Conservation (phyloP, 345 rosid genomes). For the Boechera stricta region DNA sequence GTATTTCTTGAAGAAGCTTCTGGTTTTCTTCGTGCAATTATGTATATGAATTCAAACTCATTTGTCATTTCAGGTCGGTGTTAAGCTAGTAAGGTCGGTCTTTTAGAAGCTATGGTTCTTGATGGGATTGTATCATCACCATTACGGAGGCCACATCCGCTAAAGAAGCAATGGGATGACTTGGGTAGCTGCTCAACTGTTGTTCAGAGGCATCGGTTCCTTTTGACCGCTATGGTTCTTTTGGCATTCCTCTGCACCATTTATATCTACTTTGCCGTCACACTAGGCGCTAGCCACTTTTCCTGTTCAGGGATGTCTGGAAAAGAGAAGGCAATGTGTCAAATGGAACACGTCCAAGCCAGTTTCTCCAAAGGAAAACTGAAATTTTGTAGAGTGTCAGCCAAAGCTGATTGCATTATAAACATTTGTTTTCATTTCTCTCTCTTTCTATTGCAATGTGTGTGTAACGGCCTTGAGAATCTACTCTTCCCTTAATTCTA, state of each 20-base stretch:
- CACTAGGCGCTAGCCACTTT: conserved; percentile 61
- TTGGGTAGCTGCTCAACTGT: conserved; percentile 81
- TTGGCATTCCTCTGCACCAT: conserved; percentile 81
- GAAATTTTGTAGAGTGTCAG: conserved; percentile 51
- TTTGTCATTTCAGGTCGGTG: conserved; percentile 36
- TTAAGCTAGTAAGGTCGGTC: background rate
- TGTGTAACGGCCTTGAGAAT: conserved; percentile 29
- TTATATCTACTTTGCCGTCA: conserved; percentile 92
- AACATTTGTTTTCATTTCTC: conserved; percentile 6
- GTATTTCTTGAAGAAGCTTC: too few relatives aligned
- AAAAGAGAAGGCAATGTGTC: conserved; percentile 60
- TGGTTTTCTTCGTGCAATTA: too few relatives aligned
- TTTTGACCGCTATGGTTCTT: conserved; percentile 76
- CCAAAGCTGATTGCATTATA: conserved; percentile 23
- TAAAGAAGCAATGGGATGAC: conserved; percentile 77
- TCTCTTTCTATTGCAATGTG: conserved; percentile 25
- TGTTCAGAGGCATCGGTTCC: conserved; percentile 78
- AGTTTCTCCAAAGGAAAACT: conserved; percentile 60
- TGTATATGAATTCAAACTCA: background rate
- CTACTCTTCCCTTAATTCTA: conserved; percentile 19
- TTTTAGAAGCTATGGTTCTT: conserved; percentile 61
- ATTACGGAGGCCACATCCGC: conserved; percentile 67
- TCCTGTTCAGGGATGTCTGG: conserved; percentile 78
- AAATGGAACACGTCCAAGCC: conserved; percentile 56
- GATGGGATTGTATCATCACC: conserved; percentile 77